phyloP scores from a whole-genome alignment of 805 yeast genomes.

The Cyberlindnera saturnus region DNA sequence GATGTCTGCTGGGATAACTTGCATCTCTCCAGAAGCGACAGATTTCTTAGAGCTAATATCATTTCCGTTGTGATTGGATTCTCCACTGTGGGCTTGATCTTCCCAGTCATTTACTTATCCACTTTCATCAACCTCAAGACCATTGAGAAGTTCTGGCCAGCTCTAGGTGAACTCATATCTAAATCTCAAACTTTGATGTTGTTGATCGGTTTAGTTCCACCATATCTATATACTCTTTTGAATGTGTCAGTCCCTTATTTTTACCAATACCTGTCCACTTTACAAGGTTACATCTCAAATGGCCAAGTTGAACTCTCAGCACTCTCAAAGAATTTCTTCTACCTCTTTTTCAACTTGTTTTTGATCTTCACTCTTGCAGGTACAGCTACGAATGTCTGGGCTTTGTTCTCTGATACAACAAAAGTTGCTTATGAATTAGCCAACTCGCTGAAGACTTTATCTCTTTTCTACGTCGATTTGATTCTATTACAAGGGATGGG shows the following conservation, averaged over 20 bases:
- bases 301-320: conserved; percentile 92
- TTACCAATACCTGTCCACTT: conserved; percentile 70
- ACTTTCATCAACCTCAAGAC: conserved; percentile 74
- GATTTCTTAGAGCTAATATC: conserved; percentile 47
- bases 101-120: conserved; percentile 83
- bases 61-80: conserved; percentile 35
- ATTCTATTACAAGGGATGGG: conserved; percentile 79
- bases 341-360: conserved; percentile 88
- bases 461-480: conserved; percentile 87
- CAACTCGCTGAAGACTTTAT: conserved; percentile 67
- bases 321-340: conserved; percentile 89
- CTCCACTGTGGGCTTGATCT: conserved; percentile 65
- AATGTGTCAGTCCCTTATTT: conserved; percentile 81
- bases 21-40: conserved; percentile 65
- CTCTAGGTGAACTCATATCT: conserved; percentile 61
- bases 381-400: conserved; percentile 77
- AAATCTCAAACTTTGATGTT: conserved; percentile 62
- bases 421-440: conserved; percentile 86
- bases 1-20: conserved; percentile 91
- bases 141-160: conserved; percentile 79
- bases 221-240: conserved; percentile 81
- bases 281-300: conserved; percentile 85
- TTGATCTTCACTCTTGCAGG: conserved; percentile 92
- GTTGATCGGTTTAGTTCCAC: conserved; percentile 86
- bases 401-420: conserved; percentile 80